These are phyloP conservation scores for Colletotrichum higginsianum DNA, from an alignment of 2,329 filamentous ascomycete genomes.

Conservation along the genomic window DNA sequence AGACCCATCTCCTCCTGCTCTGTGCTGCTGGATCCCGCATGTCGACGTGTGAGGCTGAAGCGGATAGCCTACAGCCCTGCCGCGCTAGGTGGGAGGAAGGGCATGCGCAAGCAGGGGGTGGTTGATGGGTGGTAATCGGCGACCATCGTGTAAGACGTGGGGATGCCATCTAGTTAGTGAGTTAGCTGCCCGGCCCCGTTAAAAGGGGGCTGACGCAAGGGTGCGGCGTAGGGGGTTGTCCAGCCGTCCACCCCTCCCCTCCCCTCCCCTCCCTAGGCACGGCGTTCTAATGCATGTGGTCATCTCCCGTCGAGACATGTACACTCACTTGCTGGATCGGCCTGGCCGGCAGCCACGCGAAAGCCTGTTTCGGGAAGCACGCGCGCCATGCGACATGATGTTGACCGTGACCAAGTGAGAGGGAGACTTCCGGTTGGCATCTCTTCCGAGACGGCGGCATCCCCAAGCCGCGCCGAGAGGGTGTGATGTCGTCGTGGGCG, in stretches of 20 bases:
- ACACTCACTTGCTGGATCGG: neutral
- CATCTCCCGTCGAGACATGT: neutral
- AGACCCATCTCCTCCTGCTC: neutral
- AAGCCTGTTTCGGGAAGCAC: neutral
- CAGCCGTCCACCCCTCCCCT: neutral
- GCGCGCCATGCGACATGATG: neutral
- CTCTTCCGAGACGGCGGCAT: neutral
- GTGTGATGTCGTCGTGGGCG: neutral
- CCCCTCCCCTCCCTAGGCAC: neutral
- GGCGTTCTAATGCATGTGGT: neutral
- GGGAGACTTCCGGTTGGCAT: neutral
- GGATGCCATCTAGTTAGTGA: neutral
- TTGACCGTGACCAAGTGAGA: neutral
- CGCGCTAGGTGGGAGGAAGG: neutral
- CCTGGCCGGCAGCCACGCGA: neutral
- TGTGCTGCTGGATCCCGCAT: neutral
- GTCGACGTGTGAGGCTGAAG: constrained; percentile 7
- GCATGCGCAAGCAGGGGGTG: too few relatives aligned
- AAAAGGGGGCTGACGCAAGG: constrained; percentile 8
- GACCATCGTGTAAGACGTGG: constrained; percentile 15
- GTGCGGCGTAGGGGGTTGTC: neutral
- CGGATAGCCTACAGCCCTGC: constrained; percentile 13
- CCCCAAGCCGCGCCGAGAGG: constrained; percentile 1
- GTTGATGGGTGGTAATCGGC: constrained; percentile 28
- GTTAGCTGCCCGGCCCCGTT: too few relatives aligned